These are phyloP conservation scores for Tetracentron sinense DNA, from an alignment of 164 flowering plant species.

Conservation along the genomic window DNA sequence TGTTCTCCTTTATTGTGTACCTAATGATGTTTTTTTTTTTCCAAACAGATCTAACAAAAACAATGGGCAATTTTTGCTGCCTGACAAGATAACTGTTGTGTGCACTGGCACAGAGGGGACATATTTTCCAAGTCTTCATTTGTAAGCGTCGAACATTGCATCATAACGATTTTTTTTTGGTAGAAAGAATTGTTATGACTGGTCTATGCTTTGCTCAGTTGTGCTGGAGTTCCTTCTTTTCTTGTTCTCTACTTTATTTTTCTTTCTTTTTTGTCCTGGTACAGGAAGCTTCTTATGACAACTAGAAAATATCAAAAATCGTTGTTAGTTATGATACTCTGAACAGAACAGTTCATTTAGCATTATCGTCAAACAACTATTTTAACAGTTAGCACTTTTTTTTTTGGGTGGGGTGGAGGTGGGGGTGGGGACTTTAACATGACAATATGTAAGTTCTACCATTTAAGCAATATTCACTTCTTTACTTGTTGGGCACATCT, in stretches of 20 bases:
- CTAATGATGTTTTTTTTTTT: constrained; percentile 9
- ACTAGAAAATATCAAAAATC: too few relatives aligned
- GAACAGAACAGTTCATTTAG: too few relatives aligned
- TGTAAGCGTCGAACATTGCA: constrained; percentile 45
- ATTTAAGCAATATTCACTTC: neutral
- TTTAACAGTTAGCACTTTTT: neutral
- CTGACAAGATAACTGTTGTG: constrained; percentile 58
- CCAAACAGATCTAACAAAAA: constrained; percentile 38
- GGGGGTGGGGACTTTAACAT: neutral
- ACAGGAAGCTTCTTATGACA: too few relatives aligned
- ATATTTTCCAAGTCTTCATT: constrained; percentile 69
- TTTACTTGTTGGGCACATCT: neutral
- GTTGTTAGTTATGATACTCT: too few relatives aligned
- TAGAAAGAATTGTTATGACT: neutral
- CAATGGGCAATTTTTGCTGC: constrained; percentile 20
- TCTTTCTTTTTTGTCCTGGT: neutral
- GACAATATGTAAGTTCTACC: neutral
- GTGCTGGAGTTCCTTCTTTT: too few relatives aligned
- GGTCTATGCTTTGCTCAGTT: too few relatives aligned
- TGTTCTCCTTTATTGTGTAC: neutral
- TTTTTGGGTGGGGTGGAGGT: too few relatives aligned
- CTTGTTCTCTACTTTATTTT: neutral
- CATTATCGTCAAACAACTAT: too few relatives aligned
- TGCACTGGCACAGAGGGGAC: constrained; percentile 84
- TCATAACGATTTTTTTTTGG: neutral